These are phyloP conservation scores for Trametes cubensis DNA, from an alignment of 768 basidiomycete genomes.

Conservation along the genomic window DNA sequence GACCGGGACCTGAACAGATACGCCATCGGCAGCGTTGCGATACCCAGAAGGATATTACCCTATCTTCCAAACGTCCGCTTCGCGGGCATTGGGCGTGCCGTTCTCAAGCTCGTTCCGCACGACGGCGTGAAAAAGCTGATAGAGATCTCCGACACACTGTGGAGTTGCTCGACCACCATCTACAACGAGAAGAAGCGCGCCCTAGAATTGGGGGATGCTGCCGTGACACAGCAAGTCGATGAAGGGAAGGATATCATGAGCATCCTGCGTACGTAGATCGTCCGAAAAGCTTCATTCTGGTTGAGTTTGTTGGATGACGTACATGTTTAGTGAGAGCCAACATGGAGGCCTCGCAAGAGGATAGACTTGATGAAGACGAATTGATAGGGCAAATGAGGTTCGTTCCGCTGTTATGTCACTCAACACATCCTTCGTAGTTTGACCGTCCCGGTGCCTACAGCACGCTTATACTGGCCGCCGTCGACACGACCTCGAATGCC, in stretches of 20 bases:
- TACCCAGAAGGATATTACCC: neutral
- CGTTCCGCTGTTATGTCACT: too few species aligned
- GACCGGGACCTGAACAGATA: neutral
- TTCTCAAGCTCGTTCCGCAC: conserved; percentile 10
- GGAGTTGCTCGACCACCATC: conserved; percentile 26
- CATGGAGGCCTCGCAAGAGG: conserved; percentile 17
- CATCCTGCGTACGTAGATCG: conserved; percentile 44
- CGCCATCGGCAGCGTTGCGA: neutral
- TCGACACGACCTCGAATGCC: conserved; percentile 49
- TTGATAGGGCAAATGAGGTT: conserved; percentile 28
- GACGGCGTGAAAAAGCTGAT: neutral
- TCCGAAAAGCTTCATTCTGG: neutral
- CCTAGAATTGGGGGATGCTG: conserved; percentile 30
- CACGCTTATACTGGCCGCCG: conserved; percentile 44
- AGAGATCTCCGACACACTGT: conserved; percentile 3
- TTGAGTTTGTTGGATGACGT: neutral
- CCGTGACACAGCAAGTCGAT: conserved; percentile 30
- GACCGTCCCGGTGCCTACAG: too few species aligned
- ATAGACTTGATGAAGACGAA: conserved; percentile 27
- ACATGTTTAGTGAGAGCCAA: conserved; percentile 27
- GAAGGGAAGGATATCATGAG: conserved; percentile 54
- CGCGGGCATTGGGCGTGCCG: neutral
- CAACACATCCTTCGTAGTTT: too few species aligned
- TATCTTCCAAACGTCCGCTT: conserved; percentile 1
- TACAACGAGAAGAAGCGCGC: conserved; percentile 36